These are phyloP conservation scores for Thozetella sp. DNA, from an alignment of 495 filamentous ascomycete genomes.

Conservation along the genomic window DNA sequence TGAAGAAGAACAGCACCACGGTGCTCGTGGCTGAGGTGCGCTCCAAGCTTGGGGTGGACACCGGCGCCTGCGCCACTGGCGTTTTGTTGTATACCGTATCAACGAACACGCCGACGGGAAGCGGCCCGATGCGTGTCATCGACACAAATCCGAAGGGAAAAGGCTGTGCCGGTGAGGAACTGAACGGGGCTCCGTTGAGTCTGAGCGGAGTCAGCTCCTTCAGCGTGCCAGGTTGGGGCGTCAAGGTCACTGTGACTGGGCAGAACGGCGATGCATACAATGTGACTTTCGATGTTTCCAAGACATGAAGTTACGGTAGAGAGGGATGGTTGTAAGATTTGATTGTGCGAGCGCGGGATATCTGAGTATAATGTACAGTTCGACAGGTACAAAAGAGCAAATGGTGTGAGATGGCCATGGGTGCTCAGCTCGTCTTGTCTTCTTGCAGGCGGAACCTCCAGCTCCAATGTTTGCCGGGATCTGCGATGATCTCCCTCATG, in stretches of 20 bases:
- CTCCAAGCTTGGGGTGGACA: slow-evolving; percentile 13
- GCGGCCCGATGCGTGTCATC: slow-evolving; percentile 21
- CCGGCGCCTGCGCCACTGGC: slow-evolving; percentile 20
- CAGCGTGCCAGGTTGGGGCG: slow-evolving; percentile 15
- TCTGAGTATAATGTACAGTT: background rate
- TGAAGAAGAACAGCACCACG: slow-evolving; percentile 16
- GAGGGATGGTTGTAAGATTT: background rate
- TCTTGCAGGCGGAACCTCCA: slow-evolving; percentile 27
- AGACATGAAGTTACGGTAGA: background rate
- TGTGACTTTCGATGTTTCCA: slow-evolving; percentile 16
- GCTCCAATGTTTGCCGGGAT: slow-evolving; percentile 24
- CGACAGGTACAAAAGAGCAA: background rate
- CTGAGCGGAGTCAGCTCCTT: slow-evolving; percentile 15
- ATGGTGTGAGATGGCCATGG: no score
- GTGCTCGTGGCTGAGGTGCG: slow-evolving; percentile 23
- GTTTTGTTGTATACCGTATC: slow-evolving; percentile 27
- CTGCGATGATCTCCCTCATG: slow-evolving; percentile 25
- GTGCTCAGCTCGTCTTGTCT: slow-evolving; percentile 6
- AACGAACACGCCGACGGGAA: slow-evolving; percentile 15
- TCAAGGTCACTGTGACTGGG: slow-evolving; percentile 15
- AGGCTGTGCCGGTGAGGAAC: slow-evolving; percentile 20
- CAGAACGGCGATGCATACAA: slow-evolving; percentile 11
- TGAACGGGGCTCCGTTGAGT: slow-evolving; percentile 22
- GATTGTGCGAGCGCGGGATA: background rate
- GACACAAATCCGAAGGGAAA: slow-evolving; percentile 17